phyloP scores from a whole-genome alignment of 31 red algal genomes.

The Bonnemaisonia californica region DNA sequence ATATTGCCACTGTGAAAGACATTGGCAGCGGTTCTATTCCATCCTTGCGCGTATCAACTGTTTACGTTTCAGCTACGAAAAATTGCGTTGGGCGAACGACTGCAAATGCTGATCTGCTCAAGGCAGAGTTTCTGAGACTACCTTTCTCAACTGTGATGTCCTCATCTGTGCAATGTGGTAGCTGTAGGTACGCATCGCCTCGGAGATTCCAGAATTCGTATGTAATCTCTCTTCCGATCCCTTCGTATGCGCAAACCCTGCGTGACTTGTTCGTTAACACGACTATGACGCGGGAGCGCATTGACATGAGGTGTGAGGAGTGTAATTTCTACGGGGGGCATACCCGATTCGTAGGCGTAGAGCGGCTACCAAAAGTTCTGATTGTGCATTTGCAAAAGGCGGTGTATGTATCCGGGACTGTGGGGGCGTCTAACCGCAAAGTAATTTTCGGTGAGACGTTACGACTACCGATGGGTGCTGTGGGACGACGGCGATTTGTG shows the following conservation, averaged over 20 bases:
- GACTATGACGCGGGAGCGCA: conserved; percentile 11
- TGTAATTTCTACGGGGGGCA: conserved; percentile 16
- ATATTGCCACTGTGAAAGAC: not conserved
- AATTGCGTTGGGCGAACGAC: conserved; percentile 15
- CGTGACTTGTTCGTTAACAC: conserved; percentile 10
- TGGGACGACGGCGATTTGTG: not conserved
- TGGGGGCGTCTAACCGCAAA: conserved; percentile 3
- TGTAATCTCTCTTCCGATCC: conserved; percentile 35
- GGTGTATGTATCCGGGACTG: conserved; percentile 22
- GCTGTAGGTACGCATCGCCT: conserved; percentile 14
- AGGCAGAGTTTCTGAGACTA: not conserved
- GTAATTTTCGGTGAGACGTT: conserved; percentile 13
- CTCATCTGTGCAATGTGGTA: conserved; percentile 22
- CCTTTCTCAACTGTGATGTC: conserved; percentile 24
- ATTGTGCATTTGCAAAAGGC: conserved; percentile 50
- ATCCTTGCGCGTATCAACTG: not conserved
- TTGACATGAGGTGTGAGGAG: conserved; percentile 49
- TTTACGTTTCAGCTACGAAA: not conserved
- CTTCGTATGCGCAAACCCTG: conserved; percentile 5
- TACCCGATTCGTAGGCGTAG: conserved; percentile 7
- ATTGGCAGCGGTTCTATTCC: not conserved
- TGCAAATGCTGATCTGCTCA: not conserved
- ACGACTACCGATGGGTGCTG: not conserved
- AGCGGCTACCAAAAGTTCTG: conserved; percentile 40
- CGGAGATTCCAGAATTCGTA: conserved; percentile 8